Evolutionary conservation across 805 yeast species (phyloP).

Genomic region (Huiozyma sinensis): DNA sequence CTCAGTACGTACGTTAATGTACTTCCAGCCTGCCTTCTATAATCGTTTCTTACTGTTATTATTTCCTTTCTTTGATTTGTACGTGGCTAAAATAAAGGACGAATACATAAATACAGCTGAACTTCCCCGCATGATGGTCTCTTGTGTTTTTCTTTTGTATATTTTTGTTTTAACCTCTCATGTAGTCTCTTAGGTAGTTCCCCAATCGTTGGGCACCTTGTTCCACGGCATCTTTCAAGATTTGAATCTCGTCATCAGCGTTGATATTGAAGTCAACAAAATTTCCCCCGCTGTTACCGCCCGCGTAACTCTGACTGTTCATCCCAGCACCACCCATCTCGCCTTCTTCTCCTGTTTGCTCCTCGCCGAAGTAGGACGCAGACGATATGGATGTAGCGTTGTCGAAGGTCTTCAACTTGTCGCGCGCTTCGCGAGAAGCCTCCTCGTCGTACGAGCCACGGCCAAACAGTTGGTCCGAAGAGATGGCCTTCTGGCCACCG

Average conservation of each 20-base stretch:
- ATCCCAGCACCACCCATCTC: conserved; percentile 8
- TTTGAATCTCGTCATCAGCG: conserved; percentile 83
- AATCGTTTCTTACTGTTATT: too few relatives aligned
- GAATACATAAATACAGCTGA: too few relatives aligned
- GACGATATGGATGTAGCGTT: conserved; percentile 91
- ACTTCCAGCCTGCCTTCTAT: too few relatives aligned
- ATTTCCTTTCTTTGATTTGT: too few relatives aligned
- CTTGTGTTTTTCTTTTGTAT: background rate
- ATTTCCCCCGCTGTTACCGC: conserved; percentile 28
- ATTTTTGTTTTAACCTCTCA: conserved; percentile 33
- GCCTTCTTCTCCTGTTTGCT: conserved; percentile 38
- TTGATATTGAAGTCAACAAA: conserved; percentile 60
- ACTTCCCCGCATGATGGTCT: too few relatives aligned
- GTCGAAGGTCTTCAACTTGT: conserved; percentile 69
- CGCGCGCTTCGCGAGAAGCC: conserved; percentile 67
- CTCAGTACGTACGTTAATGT: too few relatives aligned
- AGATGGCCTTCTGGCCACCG: conserved; percentile 86
- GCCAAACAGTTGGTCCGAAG: conserved; percentile 91
- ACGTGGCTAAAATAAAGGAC: too few relatives aligned
- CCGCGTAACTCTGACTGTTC: conserved; percentile 12
- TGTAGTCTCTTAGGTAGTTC: conserved; percentile 74
- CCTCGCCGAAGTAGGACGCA: conserved; percentile 84
- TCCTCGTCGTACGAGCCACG: conserved; percentile 72
- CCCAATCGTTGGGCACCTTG: conserved; percentile 88
- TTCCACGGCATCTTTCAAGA: conserved; percentile 83